phyloP scores from a whole-genome alignment of 805 yeast genomes.

The Lipomyces orientalis region DNA sequence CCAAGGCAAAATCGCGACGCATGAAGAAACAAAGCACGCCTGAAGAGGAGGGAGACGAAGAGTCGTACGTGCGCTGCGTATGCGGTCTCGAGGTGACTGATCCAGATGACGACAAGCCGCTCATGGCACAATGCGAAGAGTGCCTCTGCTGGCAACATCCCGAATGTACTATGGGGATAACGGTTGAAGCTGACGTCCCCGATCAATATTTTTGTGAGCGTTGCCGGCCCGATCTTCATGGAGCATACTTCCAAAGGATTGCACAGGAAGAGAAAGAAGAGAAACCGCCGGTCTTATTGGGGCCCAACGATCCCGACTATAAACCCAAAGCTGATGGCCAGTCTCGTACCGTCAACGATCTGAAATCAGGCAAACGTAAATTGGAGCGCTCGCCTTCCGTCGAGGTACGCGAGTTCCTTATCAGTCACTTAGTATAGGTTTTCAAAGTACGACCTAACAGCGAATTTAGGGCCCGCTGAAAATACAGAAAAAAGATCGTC shows the following conservation, averaged over 20 bases:
- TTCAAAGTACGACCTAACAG: not conserved
- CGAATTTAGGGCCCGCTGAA: not conserved
- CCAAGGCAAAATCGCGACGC: constrained; percentile 4
- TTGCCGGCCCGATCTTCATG: constrained; percentile 51
- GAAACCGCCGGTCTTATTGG: not conserved
- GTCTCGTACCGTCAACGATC: not conserved
- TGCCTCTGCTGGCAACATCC: constrained; percentile 77
- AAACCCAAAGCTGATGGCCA: not conserved
- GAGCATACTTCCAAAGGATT: constrained; percentile 19
- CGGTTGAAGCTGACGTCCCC: constrained; percentile 54
- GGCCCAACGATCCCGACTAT: not conserved
- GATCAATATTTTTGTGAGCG: constrained; percentile 59
- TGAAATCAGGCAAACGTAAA: not conserved
- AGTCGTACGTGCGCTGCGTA: constrained; percentile 40
- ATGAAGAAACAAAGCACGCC: constrained; percentile 2
- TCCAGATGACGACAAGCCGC: constrained; percentile 50
- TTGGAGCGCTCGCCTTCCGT: not conserved
- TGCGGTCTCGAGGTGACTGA: constrained; percentile 42
- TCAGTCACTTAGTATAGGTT: not conserved
- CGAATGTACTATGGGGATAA: constrained; percentile 59
- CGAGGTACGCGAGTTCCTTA: constrained; percentile 2
- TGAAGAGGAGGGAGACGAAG: constrained; percentile 33
- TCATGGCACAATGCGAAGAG: constrained; percentile 67
- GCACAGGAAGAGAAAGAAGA: not conserved
- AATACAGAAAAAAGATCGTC: not conserved